phyloP scores from a whole-genome alignment of 1,284 basidiomycete species.

The Fereydounia khargensis region DNA sequence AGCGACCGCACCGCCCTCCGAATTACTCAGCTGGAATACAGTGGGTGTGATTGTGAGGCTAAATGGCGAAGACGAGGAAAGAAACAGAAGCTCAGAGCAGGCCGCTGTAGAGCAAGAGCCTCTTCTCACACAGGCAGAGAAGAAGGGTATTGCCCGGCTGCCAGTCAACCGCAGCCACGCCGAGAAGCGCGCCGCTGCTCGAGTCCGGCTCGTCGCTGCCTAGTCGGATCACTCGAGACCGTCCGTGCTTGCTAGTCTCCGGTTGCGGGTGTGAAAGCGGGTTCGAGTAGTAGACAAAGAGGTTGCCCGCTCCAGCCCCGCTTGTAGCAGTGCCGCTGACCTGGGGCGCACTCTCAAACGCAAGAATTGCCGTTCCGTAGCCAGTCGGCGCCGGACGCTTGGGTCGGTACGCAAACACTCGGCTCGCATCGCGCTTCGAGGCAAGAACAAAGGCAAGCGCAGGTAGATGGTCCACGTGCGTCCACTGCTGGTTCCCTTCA shows the following conservation, averaged over 20 bases:
- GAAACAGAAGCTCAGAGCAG: no score
- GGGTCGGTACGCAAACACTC: slow-evolving; percentile 21
- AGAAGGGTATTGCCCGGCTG: slow-evolving; percentile 9
- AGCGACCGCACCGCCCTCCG: no score
- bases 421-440: slow-evolving; percentile 66
- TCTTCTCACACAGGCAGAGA: slow-evolving; percentile 26
- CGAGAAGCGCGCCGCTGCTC: slow-evolving; percentile 14
- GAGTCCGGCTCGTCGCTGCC: neutral
- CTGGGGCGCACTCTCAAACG: slow-evolving; percentile 32
- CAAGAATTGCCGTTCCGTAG: slow-evolving; percentile 18
- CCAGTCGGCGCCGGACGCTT: slow-evolving; percentile 2
- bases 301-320: slow-evolving; percentile 30
- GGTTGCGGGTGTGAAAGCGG: neutral
- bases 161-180: slow-evolving; percentile 8
- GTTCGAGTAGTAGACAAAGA: slow-evolving; percentile 38
- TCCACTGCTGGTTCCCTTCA: slow-evolving; percentile 63
- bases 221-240: slow-evolving; percentile 27
- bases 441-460: slow-evolving; percentile 91
- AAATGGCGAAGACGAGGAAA: no score
- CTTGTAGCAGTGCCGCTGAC: slow-evolving; percentile 8
- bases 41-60: no score
- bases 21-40: no score
- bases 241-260: slow-evolving; percentile 4
- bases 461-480: slow-evolving; percentile 74
- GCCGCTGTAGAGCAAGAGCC: slow-evolving; percentile 15